Conservation (phyloP, 805 yeast genomes). For the Candida montana region DNA sequence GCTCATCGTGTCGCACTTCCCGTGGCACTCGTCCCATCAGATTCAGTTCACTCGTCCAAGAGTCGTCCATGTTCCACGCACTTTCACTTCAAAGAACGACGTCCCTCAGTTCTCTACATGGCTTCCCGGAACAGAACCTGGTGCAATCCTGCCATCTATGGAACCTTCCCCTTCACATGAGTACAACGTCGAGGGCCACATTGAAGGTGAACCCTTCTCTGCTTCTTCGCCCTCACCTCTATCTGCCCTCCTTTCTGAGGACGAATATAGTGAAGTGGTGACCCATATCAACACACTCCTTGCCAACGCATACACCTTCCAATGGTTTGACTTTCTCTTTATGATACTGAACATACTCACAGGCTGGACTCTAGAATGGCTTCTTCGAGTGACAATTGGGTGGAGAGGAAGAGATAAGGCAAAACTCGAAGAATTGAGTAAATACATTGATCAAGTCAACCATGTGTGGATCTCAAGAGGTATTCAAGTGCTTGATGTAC, state of each 20-base stretch:
- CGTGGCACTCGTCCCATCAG: conserved; percentile 32
- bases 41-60: conserved; percentile 36
- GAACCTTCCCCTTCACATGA: too few species aligned
- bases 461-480: conserved; percentile 19
- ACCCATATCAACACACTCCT: conserved; percentile 38
- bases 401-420: neutral
- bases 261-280: conserved; percentile 40
- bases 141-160: conserved; percentile 40
- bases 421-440: conserved; percentile 38
- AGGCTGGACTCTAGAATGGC: conserved; percentile 35
- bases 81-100: conserved; percentile 30
- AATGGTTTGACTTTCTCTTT: conserved; percentile 32
- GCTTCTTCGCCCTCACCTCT: conserved; percentile 49
- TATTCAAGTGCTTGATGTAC: conserved; percentile 43
- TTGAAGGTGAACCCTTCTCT: conserved; percentile 45
- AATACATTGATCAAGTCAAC: conserved; percentile 33
- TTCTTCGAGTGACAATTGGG: conserved; percentile 20
- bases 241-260: conserved; percentile 28
- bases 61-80: conserved; percentile 61
- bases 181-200: conserved; percentile 30
- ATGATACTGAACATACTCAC: conserved; percentile 32
- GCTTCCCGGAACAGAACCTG: conserved; percentile 61
- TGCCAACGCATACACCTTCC: conserved; percentile 32
- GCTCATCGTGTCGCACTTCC: conserved; percentile 60
- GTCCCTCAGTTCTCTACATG: conserved; percentile 52